These are phyloP conservation scores for Coelastrella sp. DNA, from an alignment of 139 green algal species.

Conservation along the genomic window DNA sequence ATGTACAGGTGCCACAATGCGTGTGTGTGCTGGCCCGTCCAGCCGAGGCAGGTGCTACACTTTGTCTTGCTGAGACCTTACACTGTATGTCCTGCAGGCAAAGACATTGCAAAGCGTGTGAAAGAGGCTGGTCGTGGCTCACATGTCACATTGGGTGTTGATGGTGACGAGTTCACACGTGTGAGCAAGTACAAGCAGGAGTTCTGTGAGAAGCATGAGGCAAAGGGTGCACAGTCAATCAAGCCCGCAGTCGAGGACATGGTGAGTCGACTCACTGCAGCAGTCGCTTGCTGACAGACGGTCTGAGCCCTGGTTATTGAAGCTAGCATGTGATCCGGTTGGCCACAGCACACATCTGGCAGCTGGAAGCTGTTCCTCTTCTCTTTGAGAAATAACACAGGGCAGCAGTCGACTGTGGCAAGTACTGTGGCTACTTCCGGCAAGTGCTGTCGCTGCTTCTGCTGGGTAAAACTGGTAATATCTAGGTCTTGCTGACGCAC, in stretches of 20 bases:
- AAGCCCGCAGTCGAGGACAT: slow-evolving; percentile 6
- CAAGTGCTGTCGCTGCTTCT: not conserved
- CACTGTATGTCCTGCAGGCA: not conserved
- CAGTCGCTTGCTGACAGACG: not conserved
- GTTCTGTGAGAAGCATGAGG: slow-evolving; percentile 17
- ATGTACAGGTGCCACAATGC: too few relatives aligned
- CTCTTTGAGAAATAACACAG: too few relatives aligned
- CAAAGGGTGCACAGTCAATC: not conserved
- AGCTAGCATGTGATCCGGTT: too few relatives aligned
- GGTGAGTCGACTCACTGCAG: slow-evolving; percentile 2
- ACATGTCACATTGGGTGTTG: slow-evolving; percentile 22
- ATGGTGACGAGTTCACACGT: slow-evolving; percentile 35
- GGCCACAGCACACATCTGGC: too few relatives aligned
- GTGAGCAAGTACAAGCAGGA: slow-evolving; percentile 43
- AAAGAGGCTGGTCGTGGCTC: slow-evolving; percentile 33
- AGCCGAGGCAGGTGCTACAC: not conserved
- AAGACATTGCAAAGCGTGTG: not conserved
- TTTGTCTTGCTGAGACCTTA: not conserved
- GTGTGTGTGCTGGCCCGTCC: not conserved
- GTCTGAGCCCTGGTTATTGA: too few relatives aligned
- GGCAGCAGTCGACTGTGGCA: too few relatives aligned
- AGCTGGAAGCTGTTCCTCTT: too few relatives aligned
- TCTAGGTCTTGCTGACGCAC: not conserved
- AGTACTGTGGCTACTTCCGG: not conserved
- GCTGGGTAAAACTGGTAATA: not conserved